These are phyloP conservation scores for Penicillium flavigenum DNA, from an alignment of 495 filamentous ascomycete genomes.

Conservation along the genomic window DNA sequence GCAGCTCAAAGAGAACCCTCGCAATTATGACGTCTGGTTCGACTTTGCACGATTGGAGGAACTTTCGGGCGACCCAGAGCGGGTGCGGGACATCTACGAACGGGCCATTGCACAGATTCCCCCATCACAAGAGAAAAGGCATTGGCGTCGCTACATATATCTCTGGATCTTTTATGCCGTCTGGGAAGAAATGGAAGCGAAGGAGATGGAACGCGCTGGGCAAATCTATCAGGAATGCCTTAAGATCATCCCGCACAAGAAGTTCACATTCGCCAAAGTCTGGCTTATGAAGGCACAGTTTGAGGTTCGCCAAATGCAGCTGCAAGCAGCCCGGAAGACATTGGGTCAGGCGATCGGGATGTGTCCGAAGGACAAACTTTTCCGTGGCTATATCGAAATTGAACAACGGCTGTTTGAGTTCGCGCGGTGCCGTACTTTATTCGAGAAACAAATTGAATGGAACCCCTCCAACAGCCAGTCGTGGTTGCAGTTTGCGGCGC, in stretches of 20 bases:
- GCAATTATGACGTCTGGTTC: constrained; percentile 96
- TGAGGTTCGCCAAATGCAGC: constrained; percentile 81
- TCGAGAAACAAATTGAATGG: constrained; percentile 90
- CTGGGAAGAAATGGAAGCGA: constrained; percentile 85
- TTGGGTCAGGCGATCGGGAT: constrained; percentile 87
- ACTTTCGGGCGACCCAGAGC: constrained; percentile 70
- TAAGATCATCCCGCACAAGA: constrained; percentile 87
- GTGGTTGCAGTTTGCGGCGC: constrained; percentile 92
- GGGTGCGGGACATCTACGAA: constrained; percentile 90
- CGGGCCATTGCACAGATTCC: constrained; percentile 94
- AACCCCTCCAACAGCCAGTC: constrained; percentile 84
- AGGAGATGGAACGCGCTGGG: constrained; percentile 75
- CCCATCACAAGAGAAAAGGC: constrained; percentile 92
- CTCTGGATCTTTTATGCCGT: constrained; percentile 97
- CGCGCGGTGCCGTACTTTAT: constrained; percentile 80
- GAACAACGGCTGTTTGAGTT: constrained; percentile 94
- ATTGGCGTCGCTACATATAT: constrained; percentile 97
- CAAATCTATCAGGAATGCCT: constrained; percentile 90
- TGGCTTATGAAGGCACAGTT: constrained; percentile 95
- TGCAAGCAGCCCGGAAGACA: constrained; percentile 78
- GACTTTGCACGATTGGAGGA: constrained; percentile 94
- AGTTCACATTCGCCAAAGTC: constrained; percentile 95
- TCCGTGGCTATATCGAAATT: constrained; percentile 87
- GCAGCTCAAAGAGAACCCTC: constrained; percentile 84
- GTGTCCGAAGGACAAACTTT: constrained; percentile 94